A percentile compares a stretch with the other conserved stretches of the same genome.
phyloP scores from a whole-genome alignment of 257 asterid species.

The Nemophila menziesii region DNA sequence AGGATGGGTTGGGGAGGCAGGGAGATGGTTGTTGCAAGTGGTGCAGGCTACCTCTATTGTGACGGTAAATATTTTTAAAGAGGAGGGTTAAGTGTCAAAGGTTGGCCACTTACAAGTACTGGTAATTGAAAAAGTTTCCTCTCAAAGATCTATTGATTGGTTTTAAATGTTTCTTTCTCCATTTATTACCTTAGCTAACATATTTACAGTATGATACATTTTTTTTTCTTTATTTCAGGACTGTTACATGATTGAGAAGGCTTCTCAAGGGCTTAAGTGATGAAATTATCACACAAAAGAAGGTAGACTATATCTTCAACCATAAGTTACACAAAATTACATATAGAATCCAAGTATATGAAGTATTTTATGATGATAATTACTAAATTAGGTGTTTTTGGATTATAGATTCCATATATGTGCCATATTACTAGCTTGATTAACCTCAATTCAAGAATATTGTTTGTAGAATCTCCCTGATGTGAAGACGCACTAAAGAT shows the following conservation, averaged over 20 bases:
- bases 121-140: conserved; percentile 49
- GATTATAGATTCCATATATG: conserved; percentile 75
- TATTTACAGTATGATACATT: background rate
- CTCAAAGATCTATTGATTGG: too few species aligned
- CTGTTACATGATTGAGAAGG: conserved; percentile 93
- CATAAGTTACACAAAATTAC: too few species aligned
- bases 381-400: background rate
- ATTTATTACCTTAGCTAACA: too few species aligned
- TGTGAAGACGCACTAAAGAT: conserved; percentile 76
- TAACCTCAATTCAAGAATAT: conserved; percentile 63
- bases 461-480: conserved; percentile 60
- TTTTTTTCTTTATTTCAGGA: conserved; percentile 39
- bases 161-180: too few species aligned
- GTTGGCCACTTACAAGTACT: conserved; percentile 78
- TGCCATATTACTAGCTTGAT: conserved; percentile 50
- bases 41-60: too few species aligned
- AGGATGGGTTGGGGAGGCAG: too few species aligned
- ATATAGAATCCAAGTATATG: too few species aligned
- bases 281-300: conserved; percentile 90
- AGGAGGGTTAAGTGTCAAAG: conserved; percentile 64
- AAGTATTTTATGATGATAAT: background rate
- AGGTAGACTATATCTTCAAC: conserved; percentile 30
- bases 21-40: too few species aligned
- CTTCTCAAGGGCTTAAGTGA: conserved; percentile 79
- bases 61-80: too few species aligned